Conservation (phyloP, 805 yeast genomes). For the Hanseniaspora osmophila region DNA sequence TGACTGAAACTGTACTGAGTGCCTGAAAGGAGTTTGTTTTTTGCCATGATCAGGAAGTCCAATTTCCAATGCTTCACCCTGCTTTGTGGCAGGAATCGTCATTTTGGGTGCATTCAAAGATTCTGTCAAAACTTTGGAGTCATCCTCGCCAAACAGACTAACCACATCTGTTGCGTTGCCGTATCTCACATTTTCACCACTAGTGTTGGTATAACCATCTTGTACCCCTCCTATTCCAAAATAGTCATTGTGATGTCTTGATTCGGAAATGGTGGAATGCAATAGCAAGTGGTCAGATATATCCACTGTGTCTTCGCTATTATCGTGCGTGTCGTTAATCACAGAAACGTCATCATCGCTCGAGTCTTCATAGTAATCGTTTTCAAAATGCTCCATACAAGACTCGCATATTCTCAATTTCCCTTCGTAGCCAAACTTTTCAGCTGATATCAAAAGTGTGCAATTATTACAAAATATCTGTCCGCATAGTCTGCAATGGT, state of each 20-base stretch:
- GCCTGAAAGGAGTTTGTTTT: neutral
- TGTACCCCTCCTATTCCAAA: neutral
- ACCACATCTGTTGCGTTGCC: conserved; percentile 21
- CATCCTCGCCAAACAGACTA: conserved; percentile 23
- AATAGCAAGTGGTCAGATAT: neutral
- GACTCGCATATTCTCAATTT: conserved; percentile 65
- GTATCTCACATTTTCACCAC: neutral
- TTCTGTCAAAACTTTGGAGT: conserved; percentile 22
- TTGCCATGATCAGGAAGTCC: neutral
- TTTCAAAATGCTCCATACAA: conserved; percentile 48
- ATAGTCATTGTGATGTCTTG: conserved; percentile 2
- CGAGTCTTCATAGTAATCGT: conserved; percentile 44
- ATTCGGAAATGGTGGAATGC: conserved; percentile 1
- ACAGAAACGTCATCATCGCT: conserved; percentile 39
- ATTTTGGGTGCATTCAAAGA: conserved; percentile 49
- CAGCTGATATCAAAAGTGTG: conserved; percentile 57
- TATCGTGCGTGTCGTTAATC: conserved; percentile 2
- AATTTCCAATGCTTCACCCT: conserved; percentile 68
- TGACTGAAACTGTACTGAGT: neutral
- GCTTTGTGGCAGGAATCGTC: conserved; percentile 72
- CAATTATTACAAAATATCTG: conserved; percentile 84
- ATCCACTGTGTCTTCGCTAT: conserved; percentile 2
- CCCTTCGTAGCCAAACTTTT: conserved; percentile 47
- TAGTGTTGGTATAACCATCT: neutral
- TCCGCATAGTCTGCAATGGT: conserved; percentile 92